Conservation (phyloP, 2,329 filamentous ascomycete species). For the Arthrobotrys megalospora region DNA sequence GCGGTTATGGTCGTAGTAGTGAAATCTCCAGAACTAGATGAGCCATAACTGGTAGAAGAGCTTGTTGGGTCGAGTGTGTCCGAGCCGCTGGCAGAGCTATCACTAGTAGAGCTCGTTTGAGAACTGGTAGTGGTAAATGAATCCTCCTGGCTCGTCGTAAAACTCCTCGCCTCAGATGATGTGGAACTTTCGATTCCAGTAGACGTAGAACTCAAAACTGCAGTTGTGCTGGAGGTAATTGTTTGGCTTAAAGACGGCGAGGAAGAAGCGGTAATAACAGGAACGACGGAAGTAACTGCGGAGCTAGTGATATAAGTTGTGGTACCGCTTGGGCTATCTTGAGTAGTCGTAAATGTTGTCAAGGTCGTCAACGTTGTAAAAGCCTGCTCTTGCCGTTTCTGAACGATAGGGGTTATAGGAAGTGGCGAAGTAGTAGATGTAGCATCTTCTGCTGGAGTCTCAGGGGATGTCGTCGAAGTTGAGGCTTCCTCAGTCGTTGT, state of each 20-base stretch:
- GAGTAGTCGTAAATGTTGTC: slow-evolving; percentile 1
- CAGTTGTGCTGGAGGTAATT: neutral
- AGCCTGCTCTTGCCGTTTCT: slow-evolving; percentile 29
- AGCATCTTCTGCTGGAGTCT: neutral
- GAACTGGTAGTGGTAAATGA: neutral
- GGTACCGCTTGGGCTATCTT: neutral
- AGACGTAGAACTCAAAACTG: neutral
- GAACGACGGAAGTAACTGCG: neutral
- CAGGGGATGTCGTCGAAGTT: neutral
- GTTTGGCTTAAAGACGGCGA: neutral
- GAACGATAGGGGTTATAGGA: slow-evolving; percentile 18
- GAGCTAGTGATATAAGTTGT: slow-evolving; percentile 13
- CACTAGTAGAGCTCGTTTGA: no score
- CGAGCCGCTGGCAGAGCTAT: no score
- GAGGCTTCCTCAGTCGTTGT: neutral
- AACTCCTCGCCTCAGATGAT: neutral
- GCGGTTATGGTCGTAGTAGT: neutral
- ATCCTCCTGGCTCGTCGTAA: neutral
- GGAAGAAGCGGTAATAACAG: neutral
- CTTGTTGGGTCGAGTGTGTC: no score
- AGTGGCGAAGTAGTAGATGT: neutral
- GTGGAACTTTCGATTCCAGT: neutral
- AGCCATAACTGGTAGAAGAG: neutral
- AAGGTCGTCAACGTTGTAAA: neutral
- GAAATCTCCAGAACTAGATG: neutral